Evolutionary conservation across 768 basidiomycete species (phyloP), one percentile per base, ranked within the genome.

Genomic region (Serpula lacrymans): DNA sequence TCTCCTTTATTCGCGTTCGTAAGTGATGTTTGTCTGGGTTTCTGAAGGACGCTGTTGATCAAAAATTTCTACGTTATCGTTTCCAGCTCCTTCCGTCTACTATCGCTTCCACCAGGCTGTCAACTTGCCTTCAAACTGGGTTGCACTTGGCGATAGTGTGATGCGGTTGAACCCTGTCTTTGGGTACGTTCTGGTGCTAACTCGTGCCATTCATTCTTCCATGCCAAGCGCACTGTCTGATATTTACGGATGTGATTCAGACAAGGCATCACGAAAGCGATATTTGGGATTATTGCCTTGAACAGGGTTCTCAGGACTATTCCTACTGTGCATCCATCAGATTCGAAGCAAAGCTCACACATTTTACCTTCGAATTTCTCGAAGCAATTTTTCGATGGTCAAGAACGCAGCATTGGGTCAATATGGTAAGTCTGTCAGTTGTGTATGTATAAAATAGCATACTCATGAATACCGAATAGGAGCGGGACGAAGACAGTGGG

Each of bases 131-230:
- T 37, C 43, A 8, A 67, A 66, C 41, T 67, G 53, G 31, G 46
- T 65, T 26, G 64, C 62, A 1, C 4, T 66, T 21, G 65, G 65
- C n/a, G 65, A 67, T 34, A 58, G 62, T 24, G 51, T 60, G 5
- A 58, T 65, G 61, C 33, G 33, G 26, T n/a, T 58, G 13, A 55
- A 56, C 26, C 58, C 57, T 10, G 29, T 48, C 1, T 43, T 40
- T 37, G 55, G 48, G 50, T 52, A 20, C 22, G 39, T 34, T n/a
- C n/a, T n/a, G n/a, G n/a, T n/a, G n/a, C n/a, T n/a, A n/a, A n/a
- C n/a, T n/a, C n/a, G n/a, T n/a, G n/a, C n/a, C n/a, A n/a, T n/a
- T n/a, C n/a, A n/a, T n/a, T n/a, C n/a, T n/a, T n/a, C n/a, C n/a
- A n/a, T n/a, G n/a, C n/a, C n/a, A n/a, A n/a, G n/a, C n/a, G n/a